Evolutionary conservation across 352 stramenopile genomes (phyloP).

Genomic region (Pythium volutum): DNA sequence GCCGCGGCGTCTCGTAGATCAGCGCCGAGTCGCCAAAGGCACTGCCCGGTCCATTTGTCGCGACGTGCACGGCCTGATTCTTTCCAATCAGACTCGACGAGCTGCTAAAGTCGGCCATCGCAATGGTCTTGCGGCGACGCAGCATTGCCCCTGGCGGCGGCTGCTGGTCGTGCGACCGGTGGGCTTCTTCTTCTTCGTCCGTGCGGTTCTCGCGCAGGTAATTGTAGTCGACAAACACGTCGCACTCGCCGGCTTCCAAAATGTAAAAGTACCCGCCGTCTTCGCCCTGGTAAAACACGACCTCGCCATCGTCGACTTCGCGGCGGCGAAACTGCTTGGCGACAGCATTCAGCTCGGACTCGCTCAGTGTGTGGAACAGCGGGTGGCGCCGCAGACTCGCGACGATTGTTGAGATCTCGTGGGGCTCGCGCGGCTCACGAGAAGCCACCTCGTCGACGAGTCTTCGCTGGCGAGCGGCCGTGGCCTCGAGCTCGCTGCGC

Average conservation of each 20-base stretch:
- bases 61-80: conserved; percentile 70
- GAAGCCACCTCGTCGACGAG: conserved; percentile 32
- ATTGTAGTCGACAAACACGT: conserved; percentile 85
- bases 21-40: conserved; percentile 82
- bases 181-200: conserved; percentile 19
- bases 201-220: conserved; percentile 47
- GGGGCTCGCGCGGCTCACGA: conserved; percentile 28
- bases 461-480: conserved; percentile 28
- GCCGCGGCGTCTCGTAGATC: conserved; percentile 82
- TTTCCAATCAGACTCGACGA: conserved; percentile 54
- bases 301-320: conserved; percentile 50
- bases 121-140: conserved; percentile 65
- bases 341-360: conserved; percentile 56
- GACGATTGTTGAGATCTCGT: conserved; percentile 53
- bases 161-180: background rate
- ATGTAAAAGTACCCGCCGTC: conserved; percentile 82
- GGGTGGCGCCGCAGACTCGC: conserved; percentile 70
- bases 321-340: conserved; percentile 59
- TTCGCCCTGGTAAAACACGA: conserved; percentile 84
- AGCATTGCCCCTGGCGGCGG: conserved; percentile 24
- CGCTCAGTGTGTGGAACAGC: conserved; percentile 76
- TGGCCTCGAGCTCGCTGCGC: conserved; percentile 33
- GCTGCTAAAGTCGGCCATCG: conserved; percentile 64
- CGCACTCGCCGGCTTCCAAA: conserved; percentile 69
- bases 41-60: conserved; percentile 73